Evolutionary conservation across 768 basidiomycete genomes (phyloP), one percentile per base, ranked within the genome.

Genomic region (Hericium erinaceus): DNA sequence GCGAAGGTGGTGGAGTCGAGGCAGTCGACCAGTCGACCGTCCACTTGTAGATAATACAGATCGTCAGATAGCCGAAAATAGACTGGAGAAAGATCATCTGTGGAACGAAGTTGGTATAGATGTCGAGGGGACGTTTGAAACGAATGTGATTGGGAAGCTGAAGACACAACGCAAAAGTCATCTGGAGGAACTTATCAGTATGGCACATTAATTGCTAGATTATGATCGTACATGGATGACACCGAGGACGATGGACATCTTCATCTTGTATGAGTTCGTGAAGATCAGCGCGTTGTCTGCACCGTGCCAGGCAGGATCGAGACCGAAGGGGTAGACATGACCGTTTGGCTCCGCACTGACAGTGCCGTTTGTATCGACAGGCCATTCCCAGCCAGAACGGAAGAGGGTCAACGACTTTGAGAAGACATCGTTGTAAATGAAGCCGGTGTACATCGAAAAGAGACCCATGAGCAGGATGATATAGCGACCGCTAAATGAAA

Each of bases 191-290:
- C 16, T 54, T 56, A 52, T 55, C 38, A 55, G 46, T 20, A 52
- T n/a, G 28, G 22, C 39, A 48, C 44, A 39, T 49, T 22, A 38
- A 60, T 40, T 20, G 18, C 56, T 33, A n/a, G 38, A 37, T 39
- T 50, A 49, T 16, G 51, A 53, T 73, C 85, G 64, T 74, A 98
- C 95, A 71, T 99, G 95, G 59, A 89, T 89, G 62, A 99, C 95
- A 70, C 97, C 97, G 55, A 99, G 72, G 39, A 98, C 83, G 67
- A 99, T 86, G 20, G 92, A 90, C 92, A 98, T 93, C 77, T 99
- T 98, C 97, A 99, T 99, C 84, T 98, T 99, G 77, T 95, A 95
- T 40, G 95, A 98, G 73, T 99, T 99, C 54, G 88, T 89, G 73
- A 98, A 99, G 46, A 97, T 85, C 58, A 99, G 79, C 2, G 77